phyloP scores from a whole-genome alignment of 176 grass and related monocot genomes.

The Hsuehochloa calcarea region DNA sequence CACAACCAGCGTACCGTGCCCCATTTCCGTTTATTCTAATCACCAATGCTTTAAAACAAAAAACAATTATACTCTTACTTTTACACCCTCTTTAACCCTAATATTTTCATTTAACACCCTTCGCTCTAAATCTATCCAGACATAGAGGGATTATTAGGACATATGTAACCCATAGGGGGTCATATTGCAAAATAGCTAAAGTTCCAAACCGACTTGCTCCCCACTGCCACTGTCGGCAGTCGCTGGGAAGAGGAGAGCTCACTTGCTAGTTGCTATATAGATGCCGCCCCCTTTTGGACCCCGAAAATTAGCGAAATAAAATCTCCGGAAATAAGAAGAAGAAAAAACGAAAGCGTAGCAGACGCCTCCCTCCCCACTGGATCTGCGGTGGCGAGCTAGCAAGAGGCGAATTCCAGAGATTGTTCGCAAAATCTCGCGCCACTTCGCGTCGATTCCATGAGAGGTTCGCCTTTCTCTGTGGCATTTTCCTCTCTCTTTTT shows the following conservation, averaged over 20 bases:
- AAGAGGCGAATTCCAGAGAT: background rate
- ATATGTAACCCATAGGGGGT: no score
- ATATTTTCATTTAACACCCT: background rate
- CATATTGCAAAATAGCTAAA: background rate
- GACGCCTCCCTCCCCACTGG: constrained; percentile 33
- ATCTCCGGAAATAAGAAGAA: background rate
- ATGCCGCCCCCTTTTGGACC: background rate
- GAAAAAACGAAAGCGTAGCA: constrained; percentile 20
- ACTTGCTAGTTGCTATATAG: constrained; percentile 35
- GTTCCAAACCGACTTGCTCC: background rate
- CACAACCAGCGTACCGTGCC: constrained; percentile 31
- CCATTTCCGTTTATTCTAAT: constrained; percentile 4
- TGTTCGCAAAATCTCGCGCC: constrained; percentile 13
- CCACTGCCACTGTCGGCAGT: constrained; percentile 49
- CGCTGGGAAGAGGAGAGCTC: constrained; percentile 28
- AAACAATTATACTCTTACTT: background rate
- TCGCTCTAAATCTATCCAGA: background rate
- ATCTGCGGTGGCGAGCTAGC: constrained; percentile 42
- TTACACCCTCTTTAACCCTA: fast-evolving
- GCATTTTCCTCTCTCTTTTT: background rate
- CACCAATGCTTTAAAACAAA: constrained; percentile 5
- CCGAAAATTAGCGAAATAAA: constrained; percentile 40
- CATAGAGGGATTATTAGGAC: no score
- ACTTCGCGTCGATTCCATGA: constrained; percentile 24
- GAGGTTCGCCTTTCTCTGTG: constrained; percentile 15